Evolutionary conservation across 176 grass and related monocot species (phyloP), one percentile per base, ranked within the genome.

Genomic region (Oryza longistaminata): DNA sequence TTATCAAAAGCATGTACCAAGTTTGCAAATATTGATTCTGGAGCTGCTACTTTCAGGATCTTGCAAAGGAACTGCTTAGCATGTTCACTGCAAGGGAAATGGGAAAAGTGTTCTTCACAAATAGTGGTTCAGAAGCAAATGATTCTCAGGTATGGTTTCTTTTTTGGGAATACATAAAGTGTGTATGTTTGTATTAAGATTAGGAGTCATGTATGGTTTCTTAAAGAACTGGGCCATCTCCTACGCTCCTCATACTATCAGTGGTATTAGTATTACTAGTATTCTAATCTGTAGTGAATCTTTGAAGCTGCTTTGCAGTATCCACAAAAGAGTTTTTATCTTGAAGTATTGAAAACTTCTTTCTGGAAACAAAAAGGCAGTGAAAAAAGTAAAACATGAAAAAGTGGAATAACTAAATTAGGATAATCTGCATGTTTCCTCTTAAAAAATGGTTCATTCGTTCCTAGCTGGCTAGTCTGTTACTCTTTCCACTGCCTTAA

Each of bases 121-220:
- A 94, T 70, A 99, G 93, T n/a, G 93, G 96, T 70, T 99, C 96
- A 21, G 96, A 99, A 92, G 96, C 96, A 69, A 99, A 99, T 86
- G 96, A 99, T 73, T 96, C 96, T 22, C 96, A 96, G 90, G 96
- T 98, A 73, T 53, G 74, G 22, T 44, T 60, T 14, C 26, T 45
- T 24, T 39, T 39, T 39, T 39, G 37, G 37, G 37, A 39, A 39
- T 39, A 39, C 37, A 0, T 5, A 39, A 39, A 39, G 37, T 7
- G 37, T 39, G 37, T 39, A 39, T 39, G 5, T 39, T 39, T 39
- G 37, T 39, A 39, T 39, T 39, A 39, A 39, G 4, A 39, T 39
- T 39, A 39, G 37, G 37, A 39, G 6, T 22, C 96, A 96, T 88
- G 96, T 98, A 73, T 53, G 74, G 22, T 44, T 60, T 13, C 26